Base-by-base conservation (phyloP, 495 filamentous ascomycete species). In the Ramalina peruviana region DNA sequence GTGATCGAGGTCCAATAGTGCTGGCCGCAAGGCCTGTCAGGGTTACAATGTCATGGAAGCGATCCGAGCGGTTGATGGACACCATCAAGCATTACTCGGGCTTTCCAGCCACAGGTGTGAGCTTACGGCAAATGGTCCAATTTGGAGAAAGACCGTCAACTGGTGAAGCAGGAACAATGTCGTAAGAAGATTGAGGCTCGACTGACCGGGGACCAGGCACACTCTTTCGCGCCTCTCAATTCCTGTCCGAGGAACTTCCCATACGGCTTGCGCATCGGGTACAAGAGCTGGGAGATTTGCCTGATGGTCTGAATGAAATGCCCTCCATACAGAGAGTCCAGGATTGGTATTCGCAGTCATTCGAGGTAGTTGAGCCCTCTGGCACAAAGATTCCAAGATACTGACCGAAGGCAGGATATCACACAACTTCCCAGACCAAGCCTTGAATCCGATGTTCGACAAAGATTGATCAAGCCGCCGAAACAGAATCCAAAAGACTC, bases 271-370 rank as follows among this genome's bases (percentile, higher is more conserved):
- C 92, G 48, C 93, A 98, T 60, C 83, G 92, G 48, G 92, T 98
- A 51, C 85, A 92, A 64, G 92, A 98, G 65, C 79, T 98, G 52
- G 78, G 81, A 11, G 82, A 85, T 62, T 72, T 98, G 6, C 92
- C 92, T n/a, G 92, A 97, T 76, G 92, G 93, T 49, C 77, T 98
- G 52, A 96, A 86, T 64, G 88, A 97, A 51, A 98, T 97, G 92
- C 86, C 90, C 30, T 96, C 89, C 15, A 96, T 98, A 49, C 82
- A 83, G 65, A 88, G 81, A 63, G 92, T 98, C 46, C 79, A 85
- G 65, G 88, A 96, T 56, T 98, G 92, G 92, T 98, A 98, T 67
- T 93, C 92, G 53, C 93, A 98, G 69, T 97, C 93, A 46, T 97
- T 98, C 62, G 90, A 98, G 80, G 90, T 97, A 77, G 55, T 70